Conservation (phyloP, 257 asterid genomes). For the Asclepias syriaca region DNA sequence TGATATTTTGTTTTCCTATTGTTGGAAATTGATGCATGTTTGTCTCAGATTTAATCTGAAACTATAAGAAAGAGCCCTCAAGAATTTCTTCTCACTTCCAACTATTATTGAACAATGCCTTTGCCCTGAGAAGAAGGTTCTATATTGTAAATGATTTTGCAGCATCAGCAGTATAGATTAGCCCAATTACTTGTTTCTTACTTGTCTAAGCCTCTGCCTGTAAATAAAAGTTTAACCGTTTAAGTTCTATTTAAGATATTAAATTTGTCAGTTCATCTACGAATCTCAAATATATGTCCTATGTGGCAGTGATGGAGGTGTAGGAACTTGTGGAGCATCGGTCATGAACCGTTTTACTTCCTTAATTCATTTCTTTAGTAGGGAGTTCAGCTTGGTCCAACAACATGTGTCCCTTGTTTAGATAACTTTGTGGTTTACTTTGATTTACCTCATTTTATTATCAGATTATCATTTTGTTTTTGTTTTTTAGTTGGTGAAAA, state of each 20-base stretch:
- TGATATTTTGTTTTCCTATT: not conserved
- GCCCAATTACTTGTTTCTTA: not conserved
- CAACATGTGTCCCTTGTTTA: not conserved
- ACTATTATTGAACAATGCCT: not conserved
- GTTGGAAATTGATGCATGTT: not conserved
- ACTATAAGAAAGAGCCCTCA: not conserved
- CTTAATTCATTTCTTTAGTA: not conserved
- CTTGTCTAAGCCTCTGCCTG: not conserved
- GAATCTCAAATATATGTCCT: not conserved
- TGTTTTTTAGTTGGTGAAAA: constrained; percentile 36
- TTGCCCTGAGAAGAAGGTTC: not conserved
- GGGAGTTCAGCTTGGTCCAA: not conserved
- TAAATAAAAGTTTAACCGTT: not conserved
- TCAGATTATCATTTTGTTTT: constrained; percentile 1
- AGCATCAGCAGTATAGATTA: not conserved
- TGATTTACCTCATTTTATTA: not conserved
- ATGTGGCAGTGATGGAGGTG: not conserved
- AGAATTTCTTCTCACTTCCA: not conserved
- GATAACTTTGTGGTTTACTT: not conserved
- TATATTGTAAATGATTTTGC: not conserved
- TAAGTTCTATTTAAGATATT: not conserved
- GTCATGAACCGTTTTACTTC: not conserved
- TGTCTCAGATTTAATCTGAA: not conserved
- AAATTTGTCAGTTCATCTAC: not conserved
- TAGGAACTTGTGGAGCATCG: not conserved